Conservation (phyloP, 495 filamentous ascomycete species). For the Xylaria flabelliformis region DNA sequence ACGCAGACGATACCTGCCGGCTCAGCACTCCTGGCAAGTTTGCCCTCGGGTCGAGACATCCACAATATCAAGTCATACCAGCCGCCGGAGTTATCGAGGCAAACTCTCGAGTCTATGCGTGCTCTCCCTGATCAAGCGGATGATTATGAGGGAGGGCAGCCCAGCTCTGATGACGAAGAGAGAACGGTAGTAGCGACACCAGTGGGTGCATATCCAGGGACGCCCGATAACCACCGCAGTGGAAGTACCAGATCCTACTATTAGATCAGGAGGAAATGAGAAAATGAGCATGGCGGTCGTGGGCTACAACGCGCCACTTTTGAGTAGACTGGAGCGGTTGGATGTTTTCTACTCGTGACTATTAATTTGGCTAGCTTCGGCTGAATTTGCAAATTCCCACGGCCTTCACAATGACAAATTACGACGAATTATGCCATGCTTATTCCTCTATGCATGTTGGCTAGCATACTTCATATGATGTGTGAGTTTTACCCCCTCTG, state of each 20-base stretch:
- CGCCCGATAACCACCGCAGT: constrained; percentile 43
- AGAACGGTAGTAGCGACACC: constrained; percentile 30
- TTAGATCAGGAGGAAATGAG: constrained; percentile 28
- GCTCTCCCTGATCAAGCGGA: constrained; percentile 57
- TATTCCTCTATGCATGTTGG: background rate
- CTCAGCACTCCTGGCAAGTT: constrained; percentile 69
- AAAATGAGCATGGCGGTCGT: background rate
- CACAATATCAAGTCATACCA: constrained; percentile 68
- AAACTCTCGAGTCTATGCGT: constrained; percentile 61
- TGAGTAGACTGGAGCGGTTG: background rate
- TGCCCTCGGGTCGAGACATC: constrained; percentile 89
- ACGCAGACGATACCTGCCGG: constrained; percentile 77
- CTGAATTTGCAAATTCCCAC: background rate
- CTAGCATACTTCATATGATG: background rate
- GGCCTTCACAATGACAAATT: background rate
- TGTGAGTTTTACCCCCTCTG: background rate
- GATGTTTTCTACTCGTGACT: background rate
- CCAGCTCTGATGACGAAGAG: constrained; percentile 56
- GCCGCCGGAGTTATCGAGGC: constrained; percentile 62
- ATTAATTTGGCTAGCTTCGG: background rate
- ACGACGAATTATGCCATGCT: background rate
- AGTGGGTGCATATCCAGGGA: constrained; percentile 48
- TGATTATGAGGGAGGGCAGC: constrained; percentile 49
- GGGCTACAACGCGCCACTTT: background rate
- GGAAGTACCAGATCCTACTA: constrained; percentile 48